Conservation (phyloP, 2,329 filamentous ascomycete genomes). For the Pseudodiploospora longispora region DNA sequence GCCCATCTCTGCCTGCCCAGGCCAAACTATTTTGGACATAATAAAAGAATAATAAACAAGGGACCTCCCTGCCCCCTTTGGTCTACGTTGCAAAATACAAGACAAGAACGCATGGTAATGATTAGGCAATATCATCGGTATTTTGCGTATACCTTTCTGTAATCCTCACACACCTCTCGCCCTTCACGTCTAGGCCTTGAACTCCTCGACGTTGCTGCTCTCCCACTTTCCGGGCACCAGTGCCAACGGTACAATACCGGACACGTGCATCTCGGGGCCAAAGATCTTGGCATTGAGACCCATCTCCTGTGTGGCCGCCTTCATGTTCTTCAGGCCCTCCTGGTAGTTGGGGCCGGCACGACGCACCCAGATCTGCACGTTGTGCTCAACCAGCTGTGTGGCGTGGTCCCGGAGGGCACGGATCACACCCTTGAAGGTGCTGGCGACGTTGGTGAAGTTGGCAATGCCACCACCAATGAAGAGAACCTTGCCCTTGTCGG, state of each 20-base stretch:
- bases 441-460: conserved; percentile 99
- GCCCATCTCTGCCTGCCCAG: too few species aligned
- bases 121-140: conserved; percentile 13
- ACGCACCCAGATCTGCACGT: conserved; percentile 93
- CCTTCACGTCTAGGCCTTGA: conserved; percentile 38
- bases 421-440: conserved; percentile 99
- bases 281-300: conserved; percentile 63
- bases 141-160: conserved; percentile 6
- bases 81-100: conserved; percentile 29
- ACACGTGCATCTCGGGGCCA: conserved; percentile 86
- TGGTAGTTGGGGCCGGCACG: conserved; percentile 93
- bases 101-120: conserved; percentile 15
- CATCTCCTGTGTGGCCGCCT: conserved; percentile 87
- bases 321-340: conserved; percentile 99
- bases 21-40: too few species aligned
- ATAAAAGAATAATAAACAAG: conserved; percentile 3
- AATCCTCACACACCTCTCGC: conserved; percentile 1
- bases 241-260: conserved; percentile 89
- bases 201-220: conserved; percentile 53
- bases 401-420: conserved; percentile 87
- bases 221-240: conserved; percentile 61
- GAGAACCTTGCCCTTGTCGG: conserved; percentile 90
- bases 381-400: conserved; percentile 83
- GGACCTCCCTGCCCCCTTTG: conserved; percentile 17
- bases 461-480: conserved; percentile 99